These are phyloP conservation scores for Posidonia oceanica DNA, from an alignment of 116 monocot species.

Conservation along the genomic window DNA sequence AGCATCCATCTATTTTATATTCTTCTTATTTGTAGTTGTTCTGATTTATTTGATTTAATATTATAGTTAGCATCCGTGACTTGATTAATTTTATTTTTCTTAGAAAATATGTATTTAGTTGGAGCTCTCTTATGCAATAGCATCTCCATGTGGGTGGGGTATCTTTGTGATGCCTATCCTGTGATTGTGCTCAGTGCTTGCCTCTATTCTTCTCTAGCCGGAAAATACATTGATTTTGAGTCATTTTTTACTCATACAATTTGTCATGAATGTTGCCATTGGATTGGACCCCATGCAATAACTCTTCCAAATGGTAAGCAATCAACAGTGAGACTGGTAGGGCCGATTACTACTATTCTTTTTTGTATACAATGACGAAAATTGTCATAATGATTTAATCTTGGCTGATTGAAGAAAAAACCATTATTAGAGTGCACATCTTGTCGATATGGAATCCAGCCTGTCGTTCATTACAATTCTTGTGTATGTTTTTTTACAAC, in stretches of 20 bases:
- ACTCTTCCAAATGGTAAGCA: conserved; percentile 70
- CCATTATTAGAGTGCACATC: background rate
- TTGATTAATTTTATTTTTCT: too few relatives aligned
- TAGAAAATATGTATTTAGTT: too few relatives aligned
- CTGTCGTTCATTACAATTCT: background rate
- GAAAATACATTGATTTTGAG: conserved; percentile 60
- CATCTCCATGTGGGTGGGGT: too few relatives aligned
- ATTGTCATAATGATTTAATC: background rate
- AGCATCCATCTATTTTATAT: too few relatives aligned
- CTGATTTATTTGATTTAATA: too few relatives aligned
- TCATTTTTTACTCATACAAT: too few relatives aligned
- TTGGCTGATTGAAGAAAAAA: background rate
- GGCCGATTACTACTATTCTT: background rate
- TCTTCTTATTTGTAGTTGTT: too few relatives aligned
- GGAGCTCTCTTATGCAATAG: too few relatives aligned
- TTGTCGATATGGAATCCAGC: background rate
- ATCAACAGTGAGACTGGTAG: conserved; percentile 84
- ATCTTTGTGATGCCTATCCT: too few relatives aligned
- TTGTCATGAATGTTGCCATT: conserved; percentile 94
- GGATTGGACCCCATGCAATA: conserved; percentile 95
- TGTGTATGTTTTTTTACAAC: background rate
- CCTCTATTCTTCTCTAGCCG: too few relatives aligned
- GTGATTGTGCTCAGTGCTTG: too few relatives aligned
- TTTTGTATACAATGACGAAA: conserved; percentile 2
- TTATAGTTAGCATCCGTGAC: too few relatives aligned